Percentiles rank a stretch among this genome's conserved stretches.
Conservation (phyloP, 225 moss, liverwort and hornwort genomes). For the Polytrichum formosum region DNA sequence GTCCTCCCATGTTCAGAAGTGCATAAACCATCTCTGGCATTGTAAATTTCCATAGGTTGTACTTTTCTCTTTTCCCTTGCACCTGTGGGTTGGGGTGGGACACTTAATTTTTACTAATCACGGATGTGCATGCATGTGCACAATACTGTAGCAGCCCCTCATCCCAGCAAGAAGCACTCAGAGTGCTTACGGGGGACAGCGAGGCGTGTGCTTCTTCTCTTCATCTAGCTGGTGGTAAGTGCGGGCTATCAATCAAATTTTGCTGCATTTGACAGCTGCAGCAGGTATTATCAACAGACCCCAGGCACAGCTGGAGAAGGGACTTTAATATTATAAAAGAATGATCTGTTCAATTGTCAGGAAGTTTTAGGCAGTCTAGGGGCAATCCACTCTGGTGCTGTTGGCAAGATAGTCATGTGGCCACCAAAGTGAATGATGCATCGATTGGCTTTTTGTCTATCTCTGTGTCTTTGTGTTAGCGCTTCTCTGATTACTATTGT, state of each 20-base stretch:
- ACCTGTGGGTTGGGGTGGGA: slow-evolving; percentile 29
- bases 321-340: slow-evolving; percentile 13
- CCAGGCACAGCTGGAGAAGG: slow-evolving; percentile 70
- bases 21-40: neutral
- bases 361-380: slow-evolving; percentile 8
- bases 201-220: slow-evolving; percentile 57
- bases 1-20: neutral
- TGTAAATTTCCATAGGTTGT: slow-evolving; percentile 17
- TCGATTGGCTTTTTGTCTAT: neutral
- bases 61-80: slow-evolving; percentile 30
- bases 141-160: slow-evolving; percentile 99
- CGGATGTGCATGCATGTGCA: slow-evolving; percentile 99
- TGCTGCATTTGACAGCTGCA: slow-evolving; percentile 99
- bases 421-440: neutral
- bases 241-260: slow-evolving; percentile 81
- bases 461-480: slow-evolving; percentile 9
- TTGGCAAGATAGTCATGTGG: neutral
- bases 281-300: slow-evolving; percentile 97
- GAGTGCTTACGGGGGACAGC: slow-evolving; percentile 77
- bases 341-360: slow-evolving; percentile 12
- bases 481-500: slow-evolving; percentile 3
- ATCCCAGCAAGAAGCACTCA: slow-evolving; percentile 93
- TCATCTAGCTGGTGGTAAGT: slow-evolving; percentile 94
- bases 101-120: slow-evolving; percentile 79
- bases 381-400: neutral